Base-by-base conservation (phyloP, 2,329 filamentous ascomycete species). In the Aaosphaeria pasadenensis region DNA sequence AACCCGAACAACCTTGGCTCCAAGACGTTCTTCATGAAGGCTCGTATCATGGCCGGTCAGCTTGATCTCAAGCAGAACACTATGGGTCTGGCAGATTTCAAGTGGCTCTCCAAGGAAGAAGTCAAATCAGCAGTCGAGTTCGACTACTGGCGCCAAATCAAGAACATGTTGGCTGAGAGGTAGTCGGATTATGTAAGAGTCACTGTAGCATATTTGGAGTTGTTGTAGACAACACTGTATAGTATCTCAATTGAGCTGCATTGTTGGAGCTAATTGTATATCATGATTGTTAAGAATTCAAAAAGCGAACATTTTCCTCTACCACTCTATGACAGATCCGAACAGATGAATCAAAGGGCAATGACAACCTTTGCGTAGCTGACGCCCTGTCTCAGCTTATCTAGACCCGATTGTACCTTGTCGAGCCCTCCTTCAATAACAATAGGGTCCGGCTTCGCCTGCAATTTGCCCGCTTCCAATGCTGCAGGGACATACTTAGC, bases 1-100 rank as follows among this genome's bases (percentile, higher is more conserved):
- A 61, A 59, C 24, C 54, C 54, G 54, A 64, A 76, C 56, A 71
- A 79, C 47, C 73, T 79, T 48, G 90, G 89, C 46, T 82, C 87
- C 64, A 96, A 96, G 80, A 86, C 85, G 2, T 99, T 99, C 73
- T 96, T 95, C 80, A 83, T 97, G 78, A 97, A 97, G 79, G 89
- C 85, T 44, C 84, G 94, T 54, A 97, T 99, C 70, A 89, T 97
- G 88, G 90, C 91, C 32, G 94, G 94, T n/a, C 94, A 97, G 74
- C 90, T 87, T 30, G 82, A 96, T 70, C 71, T 97, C 45, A 76
- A 77, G 53, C 78, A 77, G 50, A 96, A 94, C 73, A 75, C 77
- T 52, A 80, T 88, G 48, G 88, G 86, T 5, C 77, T 94, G 46
- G 78, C 79, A 46, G 90, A 96, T 69, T 99, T 94, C 76, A 85